A percentile compares a stretch with the other conserved stretches of the same genome.
Evolutionary conservation across 768 basidiomycete genomes (phyloP).

Genomic region (Sporobolomyces pararoseus): DNA sequence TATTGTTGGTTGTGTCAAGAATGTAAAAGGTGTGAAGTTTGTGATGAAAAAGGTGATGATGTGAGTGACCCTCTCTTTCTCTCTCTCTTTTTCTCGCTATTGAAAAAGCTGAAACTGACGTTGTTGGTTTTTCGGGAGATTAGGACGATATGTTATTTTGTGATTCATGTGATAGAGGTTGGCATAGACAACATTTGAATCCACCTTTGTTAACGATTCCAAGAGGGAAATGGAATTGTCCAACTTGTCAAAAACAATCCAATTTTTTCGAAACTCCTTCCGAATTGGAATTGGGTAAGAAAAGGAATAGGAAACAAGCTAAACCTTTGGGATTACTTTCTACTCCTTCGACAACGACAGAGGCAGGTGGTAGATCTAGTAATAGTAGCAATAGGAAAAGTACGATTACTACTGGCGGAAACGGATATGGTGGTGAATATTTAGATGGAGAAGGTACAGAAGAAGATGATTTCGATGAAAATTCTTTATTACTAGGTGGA

Average conservation of each 20-base stretch:
- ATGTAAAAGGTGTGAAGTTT: constrained; percentile 88
- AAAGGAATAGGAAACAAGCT: constrained; percentile 16
- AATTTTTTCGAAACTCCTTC: constrained; percentile 12
- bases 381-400: not conserved
- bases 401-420: not conserved
- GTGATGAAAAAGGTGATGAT: constrained; percentile 77
- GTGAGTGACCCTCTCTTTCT: constrained; percentile 55
- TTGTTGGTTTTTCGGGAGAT: not conserved
- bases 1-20: constrained; percentile 86
- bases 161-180: constrained; percentile 90
- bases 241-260: constrained; percentile 43
- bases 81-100: not conserved
- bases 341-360: not conserved
- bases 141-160: constrained; percentile 82
- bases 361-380: not conserved
- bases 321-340: constrained; percentile 13
- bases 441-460: constrained; percentile 45
- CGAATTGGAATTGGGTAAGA: not conserved
- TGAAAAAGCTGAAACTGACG: not conserved
- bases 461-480: constrained; percentile 34
- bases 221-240: constrained; percentile 54
- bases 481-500: constrained; percentile 21
- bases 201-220: constrained; percentile 71
- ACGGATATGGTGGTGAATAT: not conserved
- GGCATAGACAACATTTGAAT: constrained; percentile 75